phyloP scores from a whole-genome alignment of 2,329 filamentous ascomycete genomes.

The Penicillium nordicum region DNA sequence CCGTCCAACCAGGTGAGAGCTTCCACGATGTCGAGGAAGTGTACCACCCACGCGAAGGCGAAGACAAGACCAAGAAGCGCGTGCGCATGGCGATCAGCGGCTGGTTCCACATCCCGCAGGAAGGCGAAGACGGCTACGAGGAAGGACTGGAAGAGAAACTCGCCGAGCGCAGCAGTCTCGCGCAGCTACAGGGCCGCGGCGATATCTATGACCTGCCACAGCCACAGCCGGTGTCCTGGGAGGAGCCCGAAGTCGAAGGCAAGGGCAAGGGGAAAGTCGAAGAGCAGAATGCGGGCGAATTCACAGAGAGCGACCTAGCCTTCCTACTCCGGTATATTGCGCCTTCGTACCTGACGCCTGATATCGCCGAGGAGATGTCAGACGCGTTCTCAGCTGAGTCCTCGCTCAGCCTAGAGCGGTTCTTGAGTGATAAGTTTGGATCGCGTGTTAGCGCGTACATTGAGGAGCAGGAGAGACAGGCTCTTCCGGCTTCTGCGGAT shows the following conservation, averaged over 20 bases:
- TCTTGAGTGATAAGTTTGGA: slow-evolving; percentile 76
- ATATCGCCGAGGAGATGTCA: slow-evolving; percentile 78
- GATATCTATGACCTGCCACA: slow-evolving; percentile 84
- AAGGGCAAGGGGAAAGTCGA: slow-evolving; percentile 38
- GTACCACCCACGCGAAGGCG: slow-evolving; percentile 64
- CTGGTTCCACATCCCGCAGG: slow-evolving; percentile 97
- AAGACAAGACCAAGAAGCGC: slow-evolving; percentile 57
- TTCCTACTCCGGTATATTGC: slow-evolving; percentile 89
- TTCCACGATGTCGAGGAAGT: slow-evolving; percentile 99
- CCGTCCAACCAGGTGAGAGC: slow-evolving; percentile 95
- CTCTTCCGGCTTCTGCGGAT: slow-evolving; percentile 42
- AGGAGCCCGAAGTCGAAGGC: slow-evolving; percentile 38
- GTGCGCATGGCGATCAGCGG: slow-evolving; percentile 97
- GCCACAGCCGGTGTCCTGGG: slow-evolving; percentile 50
- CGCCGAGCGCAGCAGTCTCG: slow-evolving; percentile 83
- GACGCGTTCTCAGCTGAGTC: slow-evolving; percentile 79
- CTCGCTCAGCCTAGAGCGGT: slow-evolving; percentile 74
- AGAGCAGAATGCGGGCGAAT: slow-evolving; percentile 54
- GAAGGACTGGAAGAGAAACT: slow-evolving; percentile 83
- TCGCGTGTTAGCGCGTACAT: slow-evolving; percentile 68
- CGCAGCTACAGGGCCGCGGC: slow-evolving; percentile 87
- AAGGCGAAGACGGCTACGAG: slow-evolving; percentile 88
- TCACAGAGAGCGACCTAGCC: slow-evolving; percentile 77
- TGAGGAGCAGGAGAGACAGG: slow-evolving; percentile 58
- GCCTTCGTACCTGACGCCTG: slow-evolving; percentile 86